phyloP scores from a whole-genome alignment of 768 basidiomycete species.

The Suillus subalutaceus region DNA sequence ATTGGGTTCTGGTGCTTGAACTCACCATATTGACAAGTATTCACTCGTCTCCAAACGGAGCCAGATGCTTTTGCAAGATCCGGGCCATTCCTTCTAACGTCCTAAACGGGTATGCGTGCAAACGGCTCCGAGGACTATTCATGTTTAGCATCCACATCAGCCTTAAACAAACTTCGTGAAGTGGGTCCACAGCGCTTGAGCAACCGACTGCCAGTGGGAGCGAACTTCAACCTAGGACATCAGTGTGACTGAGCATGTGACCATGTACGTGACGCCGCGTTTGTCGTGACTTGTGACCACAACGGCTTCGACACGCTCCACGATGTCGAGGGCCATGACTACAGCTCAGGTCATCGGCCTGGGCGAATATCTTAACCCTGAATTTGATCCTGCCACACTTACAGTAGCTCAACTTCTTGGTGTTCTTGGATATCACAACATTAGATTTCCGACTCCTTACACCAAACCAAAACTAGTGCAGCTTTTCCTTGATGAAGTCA shows the following conservation, averaged over 20 bases:
- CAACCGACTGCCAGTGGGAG: too few species aligned
- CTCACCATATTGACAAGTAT: not conserved
- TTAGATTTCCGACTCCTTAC: conserved; percentile 73
- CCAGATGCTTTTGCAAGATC: not conserved
- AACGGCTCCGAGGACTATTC: not conserved
- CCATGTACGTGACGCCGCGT: conserved; percentile 15
- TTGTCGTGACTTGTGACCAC: conserved; percentile 9
- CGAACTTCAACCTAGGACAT: too few species aligned
- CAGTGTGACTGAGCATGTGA: conserved; percentile 24
- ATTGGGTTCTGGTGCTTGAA: not conserved
- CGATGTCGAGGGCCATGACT: conserved; percentile 75
- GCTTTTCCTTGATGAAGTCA: conserved; percentile 79
- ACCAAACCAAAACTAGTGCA: conserved; percentile 78
- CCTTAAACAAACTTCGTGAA: not conserved
- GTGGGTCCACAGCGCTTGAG: not conserved
- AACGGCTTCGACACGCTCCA: conserved; percentile 16
- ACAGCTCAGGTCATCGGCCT: conserved; percentile 71
- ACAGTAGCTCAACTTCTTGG: conserved; percentile 85
- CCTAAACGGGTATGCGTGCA: not conserved
- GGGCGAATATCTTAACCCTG: conserved; percentile 79
- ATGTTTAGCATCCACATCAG: not conserved
- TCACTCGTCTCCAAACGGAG: not conserved
- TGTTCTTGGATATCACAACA: conserved; percentile 74
- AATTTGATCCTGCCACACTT: conserved; percentile 73
- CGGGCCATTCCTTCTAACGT: not conserved